phyloP scores from a whole-genome alignment of 805 yeast genomes.

The Yamadazyma tumulicola region DNA sequence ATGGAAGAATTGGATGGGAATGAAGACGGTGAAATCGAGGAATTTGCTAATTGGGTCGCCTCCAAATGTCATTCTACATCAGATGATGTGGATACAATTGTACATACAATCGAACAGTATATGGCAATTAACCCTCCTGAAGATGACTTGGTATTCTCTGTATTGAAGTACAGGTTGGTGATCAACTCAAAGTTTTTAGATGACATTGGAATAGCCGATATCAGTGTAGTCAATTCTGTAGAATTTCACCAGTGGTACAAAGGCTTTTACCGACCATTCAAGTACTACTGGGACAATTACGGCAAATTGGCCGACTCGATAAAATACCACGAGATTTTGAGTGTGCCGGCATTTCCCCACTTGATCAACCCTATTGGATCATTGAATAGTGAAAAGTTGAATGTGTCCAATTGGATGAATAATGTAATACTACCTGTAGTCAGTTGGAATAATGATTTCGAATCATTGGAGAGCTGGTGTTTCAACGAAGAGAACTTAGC shows the following conservation, averaged over 20 bases:
- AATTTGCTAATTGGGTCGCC: slow-evolving; percentile 11
- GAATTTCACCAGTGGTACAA: slow-evolving; percentile 23
- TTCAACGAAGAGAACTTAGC: slow-evolving; percentile 7
- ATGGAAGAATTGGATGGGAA: slow-evolving; percentile 1
- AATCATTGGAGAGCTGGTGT: slow-evolving; percentile 26
- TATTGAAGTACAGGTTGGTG: slow-evolving; percentile 15
- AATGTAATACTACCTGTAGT: slow-evolving; percentile 29
- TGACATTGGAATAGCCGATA: slow-evolving; percentile 11
- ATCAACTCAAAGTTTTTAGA: slow-evolving; percentile 18
- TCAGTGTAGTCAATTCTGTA: neutral
- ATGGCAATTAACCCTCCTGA: too few relatives aligned
- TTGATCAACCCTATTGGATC: slow-evolving; percentile 19
- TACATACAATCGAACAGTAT: too few relatives aligned
- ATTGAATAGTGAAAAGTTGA: slow-evolving; percentile 12
- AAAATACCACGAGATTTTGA: slow-evolving; percentile 15
- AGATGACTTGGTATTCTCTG: slow-evolving; percentile 13
- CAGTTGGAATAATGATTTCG: slow-evolving; percentile 18
- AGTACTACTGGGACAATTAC: slow-evolving; percentile 26
- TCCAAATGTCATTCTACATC: slow-evolving; percentile 4
- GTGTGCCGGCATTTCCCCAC: slow-evolving; percentile 12
- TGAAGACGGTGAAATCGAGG: slow-evolving; percentile 10
- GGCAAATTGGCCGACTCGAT: slow-evolving; percentile 12
- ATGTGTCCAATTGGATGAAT: slow-evolving; percentile 21
- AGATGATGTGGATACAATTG: too few relatives aligned
- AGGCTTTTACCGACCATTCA: slow-evolving; percentile 26